Evolutionary conservation across 345 rosid genomes (phyloP), one percentile per base, ranked within the genome.

Genomic region (Odontarrhena argentea): DNA sequence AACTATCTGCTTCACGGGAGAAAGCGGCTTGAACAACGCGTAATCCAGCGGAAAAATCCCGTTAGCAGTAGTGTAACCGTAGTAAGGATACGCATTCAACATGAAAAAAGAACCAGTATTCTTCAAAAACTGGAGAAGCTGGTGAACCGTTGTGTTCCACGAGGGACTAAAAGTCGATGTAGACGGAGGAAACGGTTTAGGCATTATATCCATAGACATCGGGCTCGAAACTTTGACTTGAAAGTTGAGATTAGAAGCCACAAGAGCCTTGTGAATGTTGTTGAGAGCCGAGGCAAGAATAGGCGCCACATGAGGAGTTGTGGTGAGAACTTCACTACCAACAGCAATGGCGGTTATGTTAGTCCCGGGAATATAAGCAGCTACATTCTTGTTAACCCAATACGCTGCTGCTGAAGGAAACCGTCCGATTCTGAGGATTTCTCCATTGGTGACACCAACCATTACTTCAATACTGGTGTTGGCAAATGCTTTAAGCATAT

Each of bases 81-180:
- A 83, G 75, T 91, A 95, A 34, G 97, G 97, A 78, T 95, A 91
- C 1, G 97, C 98, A 55, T 95, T 95, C 40, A 95, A 50, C 99
- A 95, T 95, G 84, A 74, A 95, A 46, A 71, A 86, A 0, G 99
- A 91, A 38, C 80, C 77, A 0, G 99, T 95, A 78, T 89, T 95
- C 88, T 86, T 79, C 68, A 95, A 71, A 76, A 91, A 95, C 86
- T 85, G 97, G 60, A 95, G 97, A 44, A 95, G 69, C 81, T 91
- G 97, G 73, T 78, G 78, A 18, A 95, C 65, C 0, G 90, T 89
- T 6, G 91, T 72, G 83, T 89, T 89, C 86, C 81, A 84, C 0
- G 93, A 80, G 2, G 97, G 85, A 68, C 85, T 82, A 63, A 95
- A 95, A 3, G 86, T 63, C 0, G 99, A 91, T 0, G 97, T 84